Base-by-base conservation (phyloP, 169 alveolate genomes). In the Theileria parva region DNA sequence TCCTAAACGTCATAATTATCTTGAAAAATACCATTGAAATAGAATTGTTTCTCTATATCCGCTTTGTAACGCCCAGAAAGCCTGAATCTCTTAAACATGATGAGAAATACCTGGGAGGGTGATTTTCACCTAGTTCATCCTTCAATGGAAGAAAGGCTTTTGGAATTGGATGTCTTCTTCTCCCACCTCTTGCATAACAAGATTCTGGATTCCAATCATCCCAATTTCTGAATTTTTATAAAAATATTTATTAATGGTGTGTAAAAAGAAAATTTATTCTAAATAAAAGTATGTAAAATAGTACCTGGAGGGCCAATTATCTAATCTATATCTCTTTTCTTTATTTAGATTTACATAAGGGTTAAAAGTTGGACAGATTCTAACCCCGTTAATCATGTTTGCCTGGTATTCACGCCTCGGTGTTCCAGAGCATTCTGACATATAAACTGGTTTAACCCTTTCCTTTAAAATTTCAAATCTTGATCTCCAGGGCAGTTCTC, bases 61-160 rank as follows among this genome's bases (percentile, higher is more conserved):
- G 96, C 97, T 61, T 80, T 86, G 75, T 94, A 94, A 30, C 84
- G 77, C 0, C 75, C 80, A 19, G 89, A 76, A 9, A 76, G 39
- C 25, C 79, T 86, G 51, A n/a, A 63, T 9, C 23, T 63, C 6
- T 63, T 30, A 63, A 7, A 6, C 2, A 32, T 27, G 48, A 39
- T 5, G 7, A 59, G 11, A 59, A 59, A 23, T 69, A 88, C 95
- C 81, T 78, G 2, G 96, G 95, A 17, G 97, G 97, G 60, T 94
- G 97, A 83, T 93, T 89, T 48, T 89, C 93, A 17, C 97, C 97
- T 0, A 94, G 89, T 74, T 94, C 97, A 72, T 94, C 97, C 73
- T 93, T 94, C 48, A 76, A 57, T 23, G 97, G 96, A 66, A 88
- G 51, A 61, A 94, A 77, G 51, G 92, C 91, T 77, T 67, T 77